Conservation (phyloP, 179 eudicot species). For the Nepenthes alata region DNA sequence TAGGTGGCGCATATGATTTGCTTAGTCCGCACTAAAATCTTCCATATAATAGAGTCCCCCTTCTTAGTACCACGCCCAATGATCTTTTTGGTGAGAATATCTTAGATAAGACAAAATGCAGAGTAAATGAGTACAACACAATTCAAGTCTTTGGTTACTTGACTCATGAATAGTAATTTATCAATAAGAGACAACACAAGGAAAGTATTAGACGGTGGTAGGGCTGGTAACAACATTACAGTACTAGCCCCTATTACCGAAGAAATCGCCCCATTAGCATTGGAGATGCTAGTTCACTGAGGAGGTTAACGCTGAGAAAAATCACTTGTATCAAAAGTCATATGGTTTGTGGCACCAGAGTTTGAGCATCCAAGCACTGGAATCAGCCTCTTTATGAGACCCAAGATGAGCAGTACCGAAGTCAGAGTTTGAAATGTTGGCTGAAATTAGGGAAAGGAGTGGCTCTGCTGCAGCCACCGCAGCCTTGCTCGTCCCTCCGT, state of each 20-base stretch:
- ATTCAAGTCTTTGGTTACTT: not conserved
- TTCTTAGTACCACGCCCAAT: slow-evolving; percentile 5
- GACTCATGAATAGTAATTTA: not conserved
- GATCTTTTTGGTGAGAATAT: not conserved
- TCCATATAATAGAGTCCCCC: not conserved
- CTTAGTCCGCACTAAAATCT: not conserved
- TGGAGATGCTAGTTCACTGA: not conserved
- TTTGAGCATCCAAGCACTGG: not conserved
- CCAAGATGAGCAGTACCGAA: not conserved
- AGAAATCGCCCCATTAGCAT: not conserved
- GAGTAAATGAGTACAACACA: slow-evolving; percentile 1
- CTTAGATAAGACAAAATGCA: not conserved
- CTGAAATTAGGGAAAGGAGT: not conserved
- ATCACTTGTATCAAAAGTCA: not conserved
- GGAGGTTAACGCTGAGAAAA: not conserved
- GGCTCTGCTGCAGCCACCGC: not conserved
- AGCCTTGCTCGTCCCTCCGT: not conserved
- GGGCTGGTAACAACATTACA: not conserved
- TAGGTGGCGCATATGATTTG: not conserved
- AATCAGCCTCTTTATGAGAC: too few species aligned
- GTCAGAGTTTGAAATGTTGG: not conserved
- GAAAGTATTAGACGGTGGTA: not conserved
- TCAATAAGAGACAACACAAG: not conserved
- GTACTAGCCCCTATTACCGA: not conserved
- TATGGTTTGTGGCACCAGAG: not conserved